Evolutionary conservation across 2,329 filamentous ascomycete species (phyloP).

Genomic region (Fusarium robinianum): DNA sequence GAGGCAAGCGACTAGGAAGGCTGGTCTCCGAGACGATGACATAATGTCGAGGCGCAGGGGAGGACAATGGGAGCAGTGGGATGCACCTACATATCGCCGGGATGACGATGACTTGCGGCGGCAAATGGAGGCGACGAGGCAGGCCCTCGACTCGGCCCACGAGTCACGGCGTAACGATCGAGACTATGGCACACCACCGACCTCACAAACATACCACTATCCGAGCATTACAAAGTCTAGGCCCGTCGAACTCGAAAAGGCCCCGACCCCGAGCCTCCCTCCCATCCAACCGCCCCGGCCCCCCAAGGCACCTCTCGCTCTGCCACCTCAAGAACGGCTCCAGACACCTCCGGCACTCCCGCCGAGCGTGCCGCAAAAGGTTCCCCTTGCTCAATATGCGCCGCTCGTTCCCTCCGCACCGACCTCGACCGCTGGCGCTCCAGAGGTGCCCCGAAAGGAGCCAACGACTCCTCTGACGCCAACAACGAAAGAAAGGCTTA

Average conservation of each 20-base stretch:
- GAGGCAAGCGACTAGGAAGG: slow-evolving; percentile 60
- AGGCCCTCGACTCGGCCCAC: slow-evolving; percentile 47
- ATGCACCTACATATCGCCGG: slow-evolving; percentile 20
- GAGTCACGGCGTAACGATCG: slow-evolving; percentile 31
- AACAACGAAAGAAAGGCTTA: slow-evolving; percentile 64
- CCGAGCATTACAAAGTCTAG: slow-evolving; percentile 59
- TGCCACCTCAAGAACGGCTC: slow-evolving; percentile 33
- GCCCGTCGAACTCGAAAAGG: slow-evolving; percentile 51
- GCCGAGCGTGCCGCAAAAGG: slow-evolving; percentile 39
- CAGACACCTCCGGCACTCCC: slow-evolving; percentile 12
- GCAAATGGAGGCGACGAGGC: slow-evolving; percentile 59
- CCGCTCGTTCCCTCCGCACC: slow-evolving; percentile 28
- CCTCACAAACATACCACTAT: slow-evolving; percentile 53
- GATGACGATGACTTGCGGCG: slow-evolving; percentile 52
- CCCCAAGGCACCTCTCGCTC: slow-evolving; percentile 36
- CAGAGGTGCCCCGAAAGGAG: slow-evolving; percentile 40
- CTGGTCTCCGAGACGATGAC: slow-evolving; percentile 60
- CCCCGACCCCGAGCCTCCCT: slow-evolving; percentile 18
- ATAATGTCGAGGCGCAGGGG: slow-evolving; percentile 58
- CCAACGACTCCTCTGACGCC: slow-evolving; percentile 31
- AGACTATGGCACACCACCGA: slow-evolving; percentile 36
- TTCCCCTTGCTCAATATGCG: slow-evolving; percentile 32
- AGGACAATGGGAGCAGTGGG: slow-evolving; percentile 51
- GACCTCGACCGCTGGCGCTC: slow-evolving; percentile 14
- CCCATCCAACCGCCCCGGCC: slow-evolving; percentile 42